Evolutionary conservation across 2,329 filamentous ascomycete species (phyloP), one percentile per base, ranked within the genome.

Genomic region (Pseudogymnoascus pannorum): DNA sequence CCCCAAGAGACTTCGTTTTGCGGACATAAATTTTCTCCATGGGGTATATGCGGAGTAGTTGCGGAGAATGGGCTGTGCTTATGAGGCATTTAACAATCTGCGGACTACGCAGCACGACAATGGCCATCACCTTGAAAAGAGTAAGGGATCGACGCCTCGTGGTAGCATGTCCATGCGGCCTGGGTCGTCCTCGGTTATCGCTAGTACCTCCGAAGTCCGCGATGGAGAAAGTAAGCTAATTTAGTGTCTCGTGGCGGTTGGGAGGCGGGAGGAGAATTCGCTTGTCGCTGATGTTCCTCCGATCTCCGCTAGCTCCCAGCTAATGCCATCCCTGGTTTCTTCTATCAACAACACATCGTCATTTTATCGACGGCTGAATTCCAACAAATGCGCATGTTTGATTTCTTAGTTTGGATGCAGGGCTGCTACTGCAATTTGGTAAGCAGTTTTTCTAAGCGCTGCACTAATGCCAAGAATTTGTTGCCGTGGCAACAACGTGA

Each of bases 241-340:
- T n/a, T n/a, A n/a, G n/a, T n/a, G n/a, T n/a, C n/a, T n/a, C n/a
- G n/a, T n/a, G n/a, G n/a, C n/a, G n/a, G n/a, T n/a, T n/a, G n/a
- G n/a, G n/a, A n/a, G n/a, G n/a, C n/a, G n/a, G n/a, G n/a, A n/a
- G n/a, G n/a, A n/a, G n/a, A n/a, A 24, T 24, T 59, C 57, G 33
- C 26, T 36, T 59, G 57, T 59, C 57, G 57, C 57, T 42, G 29
- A 26, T 38, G 22, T 3, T 33, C 8, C 36, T 59, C 57, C 57
- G 57, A 59, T 36, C 57, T 59, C 57, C 57, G 57, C 57, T 59
- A 59, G 57, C 57, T 42, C 9, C 57, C 16, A 40, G 16, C n/a
- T n/a, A n/a, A n/a, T n/a, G n/a, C n/a, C n/a, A n/a, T n/a, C n/a
- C n/a, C n/a, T n/a, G n/a, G n/a, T n/a, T n/a, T n/a, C n/a, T n/a